Evolutionary conservation across 192 early-diverging fungal genomes (phyloP), one percentile per base, ranked within the genome.

Genomic region (Haplosporangium gracile): DNA sequence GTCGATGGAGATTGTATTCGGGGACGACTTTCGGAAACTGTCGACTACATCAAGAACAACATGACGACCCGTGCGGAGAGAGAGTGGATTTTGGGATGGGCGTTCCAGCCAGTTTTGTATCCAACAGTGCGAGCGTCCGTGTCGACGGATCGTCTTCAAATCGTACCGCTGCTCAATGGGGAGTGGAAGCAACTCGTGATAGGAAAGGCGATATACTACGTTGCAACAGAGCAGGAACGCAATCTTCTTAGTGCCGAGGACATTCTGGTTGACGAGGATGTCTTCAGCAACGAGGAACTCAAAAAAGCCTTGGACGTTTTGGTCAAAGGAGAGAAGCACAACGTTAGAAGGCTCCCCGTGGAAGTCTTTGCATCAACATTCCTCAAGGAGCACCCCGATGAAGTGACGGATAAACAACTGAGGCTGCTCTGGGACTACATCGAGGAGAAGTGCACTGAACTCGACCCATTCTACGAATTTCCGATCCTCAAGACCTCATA

Each of bases 101-200:
- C 47, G 15, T 36, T 75, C 36, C 65, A 43, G 11, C 45, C 45
- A 6, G 6, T 81, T 26, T 13, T 75, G 1, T 24, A 70, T 7
- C 72, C 78, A 1, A 51, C 29, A 0, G 2, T 49, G 16, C 47
- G 18, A 49, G 15, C 20, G 15, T 20, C 47, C 15, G 47, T 49
- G 2, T 4, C 47, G 16, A 18, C 47, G 68, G 74, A 49, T 75
- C 1, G 36, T 81, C 77, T 8, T 13, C 55, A 22, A 57, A 49
- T 82, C 8, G 2, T 82, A 32, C 81, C 81, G 0, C 53, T 82
- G 60, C 39, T 72, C 24, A 69, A 82, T 55, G 74, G 69, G 4
- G 38, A 60, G 13, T 82, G 81, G 81, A 68, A 42, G 45, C 53
- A 16, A 5, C 70, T 78, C 10, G 0, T 4, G 47, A 45, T 0